Evolutionary conservation across 345 rosid genomes (phyloP).

Genomic region (Eucalyptus cloeziana): DNA sequence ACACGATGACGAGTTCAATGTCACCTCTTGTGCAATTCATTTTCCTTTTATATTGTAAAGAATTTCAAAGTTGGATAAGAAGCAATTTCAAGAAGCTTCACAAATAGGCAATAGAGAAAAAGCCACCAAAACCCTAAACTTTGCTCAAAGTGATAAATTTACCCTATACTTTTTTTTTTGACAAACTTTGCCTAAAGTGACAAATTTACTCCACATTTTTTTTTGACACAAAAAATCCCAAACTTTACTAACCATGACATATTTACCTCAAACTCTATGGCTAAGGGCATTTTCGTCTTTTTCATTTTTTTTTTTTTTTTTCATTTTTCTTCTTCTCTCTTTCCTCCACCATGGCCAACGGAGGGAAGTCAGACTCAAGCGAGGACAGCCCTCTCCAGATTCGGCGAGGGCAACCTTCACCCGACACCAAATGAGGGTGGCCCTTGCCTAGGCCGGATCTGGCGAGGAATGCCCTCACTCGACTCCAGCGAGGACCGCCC

Average conservation of each 20-base stretch:
- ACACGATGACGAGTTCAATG: background rate
- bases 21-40: background rate
- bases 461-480: accelerated
- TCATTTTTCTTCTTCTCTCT: too few species aligned
- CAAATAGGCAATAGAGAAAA: background rate
- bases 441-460: too few species aligned
- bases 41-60: background rate
- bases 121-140: accelerated
- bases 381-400: accelerated
- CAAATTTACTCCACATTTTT: too few species aligned
- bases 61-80: background rate
- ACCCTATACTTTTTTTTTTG: too few species aligned
- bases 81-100: background rate
- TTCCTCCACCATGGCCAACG: accelerated
- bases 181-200: too few species aligned
- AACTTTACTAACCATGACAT: accelerated
- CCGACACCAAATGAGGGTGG: accelerated
- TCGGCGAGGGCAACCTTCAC: accelerated
- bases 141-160: accelerated
- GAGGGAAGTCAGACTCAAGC: too few species aligned
- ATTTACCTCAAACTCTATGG: too few species aligned
- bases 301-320: too few species aligned
- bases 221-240: too few species aligned
- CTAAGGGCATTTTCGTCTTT: accelerated
- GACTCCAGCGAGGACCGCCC: accelerated